Evolutionary conservation across 495 filamentous ascomycete species (phyloP).

Genomic region (Penicillium cinerascens): DNA sequence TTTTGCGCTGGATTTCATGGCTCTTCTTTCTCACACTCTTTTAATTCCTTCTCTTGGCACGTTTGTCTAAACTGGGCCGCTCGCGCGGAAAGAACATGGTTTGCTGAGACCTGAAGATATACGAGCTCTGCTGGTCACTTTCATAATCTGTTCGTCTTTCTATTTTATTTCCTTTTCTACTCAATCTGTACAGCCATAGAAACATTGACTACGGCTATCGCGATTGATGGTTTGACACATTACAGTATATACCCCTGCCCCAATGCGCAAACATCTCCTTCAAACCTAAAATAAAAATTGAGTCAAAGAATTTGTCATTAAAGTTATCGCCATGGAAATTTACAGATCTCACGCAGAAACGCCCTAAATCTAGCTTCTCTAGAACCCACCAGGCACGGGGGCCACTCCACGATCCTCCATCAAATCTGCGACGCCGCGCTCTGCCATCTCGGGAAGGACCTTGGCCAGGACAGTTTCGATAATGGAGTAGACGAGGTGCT

Average conservation of each 20-base stretch:
- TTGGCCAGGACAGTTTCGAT: conserved; percentile 74
- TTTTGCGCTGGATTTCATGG: conserved; percentile 5
- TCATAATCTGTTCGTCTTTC: conserved; percentile 1
- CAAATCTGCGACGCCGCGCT: conserved; percentile 66
- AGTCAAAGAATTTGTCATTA: background rate
- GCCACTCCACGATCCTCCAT: conserved; percentile 64
- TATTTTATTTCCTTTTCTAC: conserved; percentile 10
- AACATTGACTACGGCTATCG: background rate
- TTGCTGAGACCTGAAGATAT: conserved; percentile 20
- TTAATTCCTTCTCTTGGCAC: conserved; percentile 5
- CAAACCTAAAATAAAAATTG: no score
- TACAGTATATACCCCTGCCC: background rate
- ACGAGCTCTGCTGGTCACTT: conserved; percentile 5
- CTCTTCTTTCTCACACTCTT: conserved; percentile 10
- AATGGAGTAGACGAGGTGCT: conserved; percentile 75
- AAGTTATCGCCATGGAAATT: background rate
- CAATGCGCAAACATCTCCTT: background rate
- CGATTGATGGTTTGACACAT: background rate
- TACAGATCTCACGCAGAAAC: conserved; percentile 8
- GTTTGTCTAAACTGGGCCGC: conserved; percentile 23
- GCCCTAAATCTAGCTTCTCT: background rate
- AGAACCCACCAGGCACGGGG: conserved; percentile 13
- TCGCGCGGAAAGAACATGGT: conserved; percentile 34
- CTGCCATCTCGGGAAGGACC: conserved; percentile 79
- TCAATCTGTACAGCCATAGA: background rate